Percentiles rank a stretch among this genome's conserved stretches.
These are phyloP conservation scores for Pestalotiopsis sp. DNA, from an alignment of 2,329 filamentous ascomycete genomes.

Conservation along the genomic window DNA sequence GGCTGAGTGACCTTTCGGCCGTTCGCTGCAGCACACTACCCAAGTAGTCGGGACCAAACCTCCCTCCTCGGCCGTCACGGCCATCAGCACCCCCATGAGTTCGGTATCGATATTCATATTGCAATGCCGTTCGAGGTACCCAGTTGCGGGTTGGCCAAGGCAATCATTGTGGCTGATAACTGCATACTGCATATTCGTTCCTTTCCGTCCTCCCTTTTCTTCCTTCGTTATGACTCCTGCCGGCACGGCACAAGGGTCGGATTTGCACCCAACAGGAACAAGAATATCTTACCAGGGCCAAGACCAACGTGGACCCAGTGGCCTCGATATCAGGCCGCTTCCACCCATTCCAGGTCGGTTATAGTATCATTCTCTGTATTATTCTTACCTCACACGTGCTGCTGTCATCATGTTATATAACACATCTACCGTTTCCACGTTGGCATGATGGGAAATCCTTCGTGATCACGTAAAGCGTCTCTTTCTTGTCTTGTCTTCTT, in stretches of 20 bases:
- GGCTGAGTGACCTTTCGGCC: not conserved
- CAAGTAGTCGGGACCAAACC: not conserved
- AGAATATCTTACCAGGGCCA: conserved; percentile 10
- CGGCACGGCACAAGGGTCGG: conserved; percentile 17
- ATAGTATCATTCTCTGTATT: conserved; percentile 7
- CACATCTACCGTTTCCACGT: conserved; percentile 15
- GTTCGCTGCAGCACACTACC: not conserved
- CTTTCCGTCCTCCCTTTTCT: not conserved
- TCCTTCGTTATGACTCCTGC: conserved; percentile 11
- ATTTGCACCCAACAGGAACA: conserved; percentile 20
- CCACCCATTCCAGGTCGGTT: conserved; percentile 15
- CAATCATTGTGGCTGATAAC: not conserved
- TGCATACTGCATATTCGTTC: not conserved
- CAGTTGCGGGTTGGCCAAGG: not conserved
- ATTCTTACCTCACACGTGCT: conserved; percentile 18
- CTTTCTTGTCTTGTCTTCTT: conserved; percentile 21
- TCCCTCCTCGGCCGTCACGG: not conserved
- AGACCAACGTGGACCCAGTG: conserved; percentile 27
- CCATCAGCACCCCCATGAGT: not conserved
- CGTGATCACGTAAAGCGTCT: conserved; percentile 15
- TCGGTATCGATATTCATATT: not conserved
- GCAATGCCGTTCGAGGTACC: not conserved
- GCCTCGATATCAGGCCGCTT: conserved; percentile 26
- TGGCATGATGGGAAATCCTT: conserved; percentile 15
- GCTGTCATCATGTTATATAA: conserved; percentile 26